A percentile compares a stretch with the other conserved stretches of the same genome.
Conservation (phyloP, 2,329 filamentous ascomycete genomes). For the Fusarium verrucosum region DNA sequence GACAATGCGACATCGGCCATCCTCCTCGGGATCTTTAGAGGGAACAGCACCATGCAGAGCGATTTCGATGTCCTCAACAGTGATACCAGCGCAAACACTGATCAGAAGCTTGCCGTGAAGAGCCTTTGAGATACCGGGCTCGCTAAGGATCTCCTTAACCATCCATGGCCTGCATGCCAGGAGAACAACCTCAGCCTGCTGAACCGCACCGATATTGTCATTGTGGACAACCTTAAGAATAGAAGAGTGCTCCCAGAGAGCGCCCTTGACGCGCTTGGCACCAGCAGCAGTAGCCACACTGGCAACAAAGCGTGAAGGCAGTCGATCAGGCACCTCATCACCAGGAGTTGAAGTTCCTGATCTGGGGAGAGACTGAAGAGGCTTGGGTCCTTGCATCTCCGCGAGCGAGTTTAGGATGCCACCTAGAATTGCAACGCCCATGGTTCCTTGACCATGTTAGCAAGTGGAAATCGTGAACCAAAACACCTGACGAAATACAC, state of each 20-base stretch:
- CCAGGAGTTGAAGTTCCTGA: slow-evolving; percentile 56
- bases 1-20: slow-evolving; percentile 70
- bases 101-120: slow-evolving; percentile 83
- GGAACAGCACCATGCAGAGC: slow-evolving; percentile 67
- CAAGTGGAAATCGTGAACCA: not conserved
- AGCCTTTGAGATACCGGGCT: slow-evolving; percentile 74
- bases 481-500: not conserved
- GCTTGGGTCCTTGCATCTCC: slow-evolving; percentile 58
- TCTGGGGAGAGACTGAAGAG: slow-evolving; percentile 52
- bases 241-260: slow-evolving; percentile 70
- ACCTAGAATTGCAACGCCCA: slow-evolving; percentile 85
- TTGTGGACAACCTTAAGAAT: slow-evolving; percentile 74
- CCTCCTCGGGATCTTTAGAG: slow-evolving; percentile 55
- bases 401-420: slow-evolving; percentile 79
- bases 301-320: slow-evolving; percentile 81
- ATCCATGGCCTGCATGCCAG: slow-evolving; percentile 84
- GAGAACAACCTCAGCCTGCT: slow-evolving; percentile 76
- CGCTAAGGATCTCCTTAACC: slow-evolving; percentile 72
- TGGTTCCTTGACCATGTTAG: slow-evolving; percentile 70
- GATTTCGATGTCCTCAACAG: slow-evolving; percentile 72
- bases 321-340: slow-evolving; percentile 62
- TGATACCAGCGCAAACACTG: slow-evolving; percentile 81
- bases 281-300: slow-evolving; percentile 78
- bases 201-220: slow-evolving; percentile 74
- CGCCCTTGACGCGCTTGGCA: slow-evolving; percentile 72